These are phyloP conservation scores for Suhomyces sp. DNA, from an alignment of 805 yeast genomes.

Conservation along the genomic window DNA sequence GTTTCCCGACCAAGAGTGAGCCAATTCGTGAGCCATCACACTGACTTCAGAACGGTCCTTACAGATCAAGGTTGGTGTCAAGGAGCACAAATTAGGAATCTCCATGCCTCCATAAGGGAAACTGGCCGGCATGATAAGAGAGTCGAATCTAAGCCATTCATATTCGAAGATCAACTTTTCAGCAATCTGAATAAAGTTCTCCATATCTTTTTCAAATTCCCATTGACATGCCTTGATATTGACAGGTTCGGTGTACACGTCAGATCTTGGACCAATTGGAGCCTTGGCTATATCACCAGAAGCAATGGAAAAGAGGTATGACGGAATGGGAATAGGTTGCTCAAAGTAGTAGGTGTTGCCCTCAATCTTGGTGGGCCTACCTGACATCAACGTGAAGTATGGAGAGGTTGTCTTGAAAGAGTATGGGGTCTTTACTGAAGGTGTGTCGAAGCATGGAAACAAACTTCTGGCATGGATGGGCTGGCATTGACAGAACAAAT, in stretches of 20 bases:
- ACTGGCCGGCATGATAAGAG: conserved; percentile 30
- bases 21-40: conserved; percentile 38
- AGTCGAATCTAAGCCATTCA: conserved; percentile 34
- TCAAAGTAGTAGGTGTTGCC: conserved; percentile 21
- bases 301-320: conserved; percentile 33
- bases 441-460: conserved; percentile 39
- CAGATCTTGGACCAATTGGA: conserved; percentile 34
- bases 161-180: conserved; percentile 31
- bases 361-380: conserved; percentile 20
- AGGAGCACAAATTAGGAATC: conserved; percentile 33
- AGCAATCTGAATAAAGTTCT: conserved; percentile 32
- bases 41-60: conserved; percentile 33
- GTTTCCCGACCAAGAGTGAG: conserved; percentile 40
- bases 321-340: conserved; percentile 36
- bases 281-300: conserved; percentile 30
- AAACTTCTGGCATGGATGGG: conserved; percentile 35
- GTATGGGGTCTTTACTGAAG: conserved; percentile 30
- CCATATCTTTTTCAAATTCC: conserved; percentile 38
- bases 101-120: conserved; percentile 43
- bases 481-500: conserved; percentile 36
- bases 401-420: conserved; percentile 25
- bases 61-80: conserved; percentile 34
- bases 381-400: conserved; percentile 27
- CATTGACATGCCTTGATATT: conserved; percentile 28
- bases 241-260: conserved; percentile 27